Evolutionary conservation across 768 basidiomycete species (phyloP), one percentile per base, ranked within the genome.

Genomic region (Rhizopogon vulgaris): DNA sequence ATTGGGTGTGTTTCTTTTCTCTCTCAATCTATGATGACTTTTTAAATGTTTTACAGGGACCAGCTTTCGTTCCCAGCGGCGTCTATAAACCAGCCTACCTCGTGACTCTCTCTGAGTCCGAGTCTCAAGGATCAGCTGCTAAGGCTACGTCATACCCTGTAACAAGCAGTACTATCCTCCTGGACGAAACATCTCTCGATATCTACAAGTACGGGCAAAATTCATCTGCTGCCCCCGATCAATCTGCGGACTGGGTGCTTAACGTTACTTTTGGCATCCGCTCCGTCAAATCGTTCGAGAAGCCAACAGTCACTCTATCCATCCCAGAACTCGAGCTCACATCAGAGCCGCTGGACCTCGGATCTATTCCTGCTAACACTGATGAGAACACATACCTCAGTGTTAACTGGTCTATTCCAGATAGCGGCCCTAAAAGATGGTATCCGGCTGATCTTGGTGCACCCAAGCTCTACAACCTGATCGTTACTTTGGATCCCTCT

Each of bases 1-100:
- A 83, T 62, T 82, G 79, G 80, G 77, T 80, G 52, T 24, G 62
- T 51, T 3, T 18, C 24, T 22, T 18, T 52, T 42, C 30, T 18
- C 11, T 9, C 3, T 46, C 27, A 22, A 25, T 18, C 18, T 47
- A 10, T 18, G 32, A 41, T 38, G 6, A 48, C 45, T 41, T 41
- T 34, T 49, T 27, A 9, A 32, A 25, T 37, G n/a, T 41, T n/a
- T 38, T 30, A 24, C 39, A 79, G 79, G 78, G 76, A 15, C 80
- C 79, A 37, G 81, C 79, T 0, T 82, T 82, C 55, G 72, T 80
- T 2, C 80, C 82, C 0, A 71, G 69, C 41, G 80, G 80, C 1
- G 72, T 82, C 25, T 73, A 72, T 60, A 80, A 80, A 53, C 80
- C 78, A 12, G 81, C 78, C 3, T 82, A 77, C 53, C 63, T 81